Evolutionary conservation across 345 rosid genomes (phyloP).

Genomic region (Syzygium aqueum): DNA sequence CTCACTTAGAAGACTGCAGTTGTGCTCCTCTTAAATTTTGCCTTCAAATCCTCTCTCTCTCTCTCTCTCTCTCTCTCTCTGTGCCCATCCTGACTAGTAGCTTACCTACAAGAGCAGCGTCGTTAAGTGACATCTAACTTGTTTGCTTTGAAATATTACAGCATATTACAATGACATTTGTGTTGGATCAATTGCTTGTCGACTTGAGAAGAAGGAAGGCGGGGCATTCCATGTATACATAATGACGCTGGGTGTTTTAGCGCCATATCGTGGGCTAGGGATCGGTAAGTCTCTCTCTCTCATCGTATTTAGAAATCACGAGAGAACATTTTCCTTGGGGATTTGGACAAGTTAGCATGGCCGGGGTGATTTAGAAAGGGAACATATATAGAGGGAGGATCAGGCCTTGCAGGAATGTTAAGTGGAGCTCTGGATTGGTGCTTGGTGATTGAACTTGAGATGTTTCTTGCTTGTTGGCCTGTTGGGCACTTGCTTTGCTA

Average conservation of each 20-base stretch:
- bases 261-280: constrained; percentile 92
- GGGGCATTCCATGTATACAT: constrained; percentile 68
- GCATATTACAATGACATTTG: constrained; percentile 92
- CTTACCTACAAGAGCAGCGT: background rate
- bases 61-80: background rate
- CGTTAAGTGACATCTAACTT: background rate
- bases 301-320: background rate
- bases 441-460: background rate
- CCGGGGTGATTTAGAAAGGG: background rate
- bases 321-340: background rate
- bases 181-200: constrained; percentile 93
- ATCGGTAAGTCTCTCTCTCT: constrained; percentile 53
- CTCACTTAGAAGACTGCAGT: background rate
- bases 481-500: background rate
- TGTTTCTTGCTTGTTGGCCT: background rate
- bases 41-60: background rate
- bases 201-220: constrained; percentile 90
- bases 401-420: background rate
- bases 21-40: background rate
- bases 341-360: background rate
- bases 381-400: background rate
- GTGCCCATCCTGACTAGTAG: background rate
- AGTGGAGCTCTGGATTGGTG: background rate
- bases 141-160: constrained; percentile 19
- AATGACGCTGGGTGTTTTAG: constrained; percentile 97